phyloP scores from a whole-genome alignment of 306 rosid genomes.

The Quercus parvula region DNA sequence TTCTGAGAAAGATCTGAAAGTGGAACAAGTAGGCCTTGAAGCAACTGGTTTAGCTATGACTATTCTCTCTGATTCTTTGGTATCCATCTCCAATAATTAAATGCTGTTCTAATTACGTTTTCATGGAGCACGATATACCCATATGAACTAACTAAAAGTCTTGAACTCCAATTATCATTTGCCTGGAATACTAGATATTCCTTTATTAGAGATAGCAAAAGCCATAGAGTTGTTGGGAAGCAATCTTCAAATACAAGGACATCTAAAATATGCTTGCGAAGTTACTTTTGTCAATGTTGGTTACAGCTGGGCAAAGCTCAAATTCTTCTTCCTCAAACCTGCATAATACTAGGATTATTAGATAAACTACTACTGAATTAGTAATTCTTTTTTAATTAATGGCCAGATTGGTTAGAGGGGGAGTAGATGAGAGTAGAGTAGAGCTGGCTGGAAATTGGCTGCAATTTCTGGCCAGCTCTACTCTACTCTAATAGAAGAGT shows the following conservation, averaged over 20 bases:
- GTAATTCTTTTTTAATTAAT: neutral
- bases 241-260: neutral
- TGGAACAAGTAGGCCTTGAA: constrained; percentile 78
- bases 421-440: neutral
- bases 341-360: neutral
- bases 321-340: constrained; percentile 4
- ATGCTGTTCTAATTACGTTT: neutral
- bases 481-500: neutral
- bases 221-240: neutral
- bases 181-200: neutral
- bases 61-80: constrained; percentile 67
- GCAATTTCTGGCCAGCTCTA: no score
- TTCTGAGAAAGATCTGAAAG: constrained; percentile 85
- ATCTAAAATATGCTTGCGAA: neutral
- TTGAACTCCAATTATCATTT: neutral
- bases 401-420: neutral
- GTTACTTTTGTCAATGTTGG: neutral
- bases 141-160: constrained; percentile 12
- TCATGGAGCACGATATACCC: neutral
- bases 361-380: neutral
- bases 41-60: constrained; percentile 87
- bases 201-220: neutral
- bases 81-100: constrained; percentile 51
- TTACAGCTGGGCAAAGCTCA: neutral
- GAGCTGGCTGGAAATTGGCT: no score